These are phyloP conservation scores for Scedosporium dehoogii DNA, from an alignment of 2,329 filamentous ascomycete species.

Conservation along the genomic window DNA sequence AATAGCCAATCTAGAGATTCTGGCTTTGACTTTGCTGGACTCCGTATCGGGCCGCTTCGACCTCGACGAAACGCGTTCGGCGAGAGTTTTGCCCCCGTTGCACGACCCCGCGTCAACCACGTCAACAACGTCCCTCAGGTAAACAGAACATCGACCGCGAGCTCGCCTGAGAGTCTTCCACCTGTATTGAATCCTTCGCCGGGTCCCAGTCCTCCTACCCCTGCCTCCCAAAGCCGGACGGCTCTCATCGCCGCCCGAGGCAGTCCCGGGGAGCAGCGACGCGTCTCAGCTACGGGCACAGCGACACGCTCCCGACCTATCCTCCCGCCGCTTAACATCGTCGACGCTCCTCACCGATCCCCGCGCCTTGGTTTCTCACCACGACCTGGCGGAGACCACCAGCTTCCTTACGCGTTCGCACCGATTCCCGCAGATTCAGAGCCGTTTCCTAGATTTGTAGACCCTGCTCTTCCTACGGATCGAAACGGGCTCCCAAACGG, in stretches of 20 bases:
- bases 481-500: not conserved
- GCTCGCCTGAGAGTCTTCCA: too few species aligned
- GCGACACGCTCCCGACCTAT: not conserved
- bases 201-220: constrained; percentile 5
- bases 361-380: not conserved
- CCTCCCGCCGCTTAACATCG: too few species aligned
- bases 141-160: constrained; percentile 3
- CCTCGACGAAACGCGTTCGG: constrained; percentile 13
- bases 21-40: not conserved
- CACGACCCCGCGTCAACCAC: constrained; percentile 4
- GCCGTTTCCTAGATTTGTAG: constrained; percentile 1
- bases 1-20: not conserved
- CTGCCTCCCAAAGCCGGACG: constrained; percentile 9
- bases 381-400: not conserved
- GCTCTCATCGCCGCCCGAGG: constrained; percentile 12
- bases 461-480: not conserved
- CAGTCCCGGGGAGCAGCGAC: not conserved
- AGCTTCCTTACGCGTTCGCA: constrained; percentile 2
- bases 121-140: constrained; percentile 2
- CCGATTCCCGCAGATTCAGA: not conserved
- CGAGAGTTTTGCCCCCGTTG: constrained; percentile 1
- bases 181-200: too few species aligned
- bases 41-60: not conserved
- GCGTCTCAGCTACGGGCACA: not conserved
- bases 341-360: not conserved